Percentiles rank a stretch among this genome's conserved stretches.
These are phyloP conservation scores for Rhodotorula graminis DNA, from an alignment of 768 basidiomycete genomes.

Conservation along the genomic window DNA sequence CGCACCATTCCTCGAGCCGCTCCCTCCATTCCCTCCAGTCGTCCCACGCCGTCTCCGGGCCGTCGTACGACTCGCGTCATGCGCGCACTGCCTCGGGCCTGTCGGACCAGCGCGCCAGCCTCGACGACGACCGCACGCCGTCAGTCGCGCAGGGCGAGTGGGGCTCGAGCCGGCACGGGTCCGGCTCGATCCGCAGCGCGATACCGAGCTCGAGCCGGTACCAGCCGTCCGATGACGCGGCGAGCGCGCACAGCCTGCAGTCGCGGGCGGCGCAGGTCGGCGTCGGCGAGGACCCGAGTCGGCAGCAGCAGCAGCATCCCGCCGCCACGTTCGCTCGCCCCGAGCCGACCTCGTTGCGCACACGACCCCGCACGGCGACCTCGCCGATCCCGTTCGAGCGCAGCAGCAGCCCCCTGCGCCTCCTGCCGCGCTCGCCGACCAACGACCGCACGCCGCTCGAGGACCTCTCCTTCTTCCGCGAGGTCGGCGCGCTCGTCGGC, in stretches of 20 bases:
- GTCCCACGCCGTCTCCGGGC: neutral
- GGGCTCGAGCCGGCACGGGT: too few species aligned
- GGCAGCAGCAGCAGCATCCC: neutral
- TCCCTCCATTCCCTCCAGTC: constrained; percentile 23
- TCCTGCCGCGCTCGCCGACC: constrained; percentile 27
- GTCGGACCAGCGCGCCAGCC: neutral
- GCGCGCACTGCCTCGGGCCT: neutral
- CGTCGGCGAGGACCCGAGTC: neutral
- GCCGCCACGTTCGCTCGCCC: neutral
- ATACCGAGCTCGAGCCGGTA: neutral
- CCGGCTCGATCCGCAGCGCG: constrained; percentile 5
- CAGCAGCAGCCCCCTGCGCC: constrained; percentile 14
- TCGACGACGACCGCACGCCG: neutral
- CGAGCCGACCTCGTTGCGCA: neutral
- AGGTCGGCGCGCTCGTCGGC: constrained; percentile 5
- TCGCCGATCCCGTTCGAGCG: neutral
- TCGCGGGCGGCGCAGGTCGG: neutral
- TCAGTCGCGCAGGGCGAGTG: neutral
- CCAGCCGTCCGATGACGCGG: constrained; percentile 4
- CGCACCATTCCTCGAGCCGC: constrained; percentile 15
- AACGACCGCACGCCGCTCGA: constrained; percentile 31
- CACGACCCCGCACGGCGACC: neutral
- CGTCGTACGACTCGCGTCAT: neutral
- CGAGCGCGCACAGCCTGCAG: neutral
- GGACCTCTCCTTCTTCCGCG: constrained; percentile 31